A percentile compares a stretch with the other conserved stretches of the same genome.
These are phyloP conservation scores for Daedaleopsis nitida DNA, from an alignment of 768 basidiomycete genomes.

Conservation along the genomic window DNA sequence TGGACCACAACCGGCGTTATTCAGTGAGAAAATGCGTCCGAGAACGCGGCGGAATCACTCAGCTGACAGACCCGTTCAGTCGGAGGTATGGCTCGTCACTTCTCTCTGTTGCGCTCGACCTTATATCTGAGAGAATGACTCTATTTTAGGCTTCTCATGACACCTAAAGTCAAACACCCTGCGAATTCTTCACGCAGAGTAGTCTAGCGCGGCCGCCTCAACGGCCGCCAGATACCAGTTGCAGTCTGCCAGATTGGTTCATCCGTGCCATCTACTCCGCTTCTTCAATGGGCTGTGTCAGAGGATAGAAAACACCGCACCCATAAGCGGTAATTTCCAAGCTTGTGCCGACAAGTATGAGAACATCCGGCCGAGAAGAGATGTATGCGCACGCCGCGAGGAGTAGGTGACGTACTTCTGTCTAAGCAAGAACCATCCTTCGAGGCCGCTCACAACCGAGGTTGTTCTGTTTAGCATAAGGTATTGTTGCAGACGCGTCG, in stretches of 20 bases:
- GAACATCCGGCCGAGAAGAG: conserved; percentile 11
- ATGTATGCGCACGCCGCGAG: neutral
- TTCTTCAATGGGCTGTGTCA: neutral
- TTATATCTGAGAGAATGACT: conserved; percentile 4
- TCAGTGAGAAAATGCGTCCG: conserved; percentile 11
- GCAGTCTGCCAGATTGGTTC: neutral
- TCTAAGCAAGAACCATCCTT: neutral
- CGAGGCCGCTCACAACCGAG: neutral
- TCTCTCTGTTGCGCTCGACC: neutral
- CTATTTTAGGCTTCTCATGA: neutral
- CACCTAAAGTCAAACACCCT: neutral
- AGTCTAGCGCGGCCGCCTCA: neutral
- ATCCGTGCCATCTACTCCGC: neutral
- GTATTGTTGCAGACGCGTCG: conserved; percentile 3
- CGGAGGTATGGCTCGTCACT: neutral
- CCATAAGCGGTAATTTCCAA: neutral
- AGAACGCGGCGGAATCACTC: neutral
- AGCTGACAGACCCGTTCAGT: conserved; percentile 7
- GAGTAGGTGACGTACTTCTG: neutral
- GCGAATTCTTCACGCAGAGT: neutral
- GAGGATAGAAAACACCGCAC: neutral
- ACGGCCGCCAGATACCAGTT: neutral
- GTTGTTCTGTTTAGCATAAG: conserved; percentile 1
- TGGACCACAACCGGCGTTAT: neutral
- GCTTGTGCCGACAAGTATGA: neutral